Evolutionary conservation across 163 green algal genomes (phyloP), one percentile per base, ranked within the genome.

Genomic region (Coccomyxa subellipsoidea): DNA sequence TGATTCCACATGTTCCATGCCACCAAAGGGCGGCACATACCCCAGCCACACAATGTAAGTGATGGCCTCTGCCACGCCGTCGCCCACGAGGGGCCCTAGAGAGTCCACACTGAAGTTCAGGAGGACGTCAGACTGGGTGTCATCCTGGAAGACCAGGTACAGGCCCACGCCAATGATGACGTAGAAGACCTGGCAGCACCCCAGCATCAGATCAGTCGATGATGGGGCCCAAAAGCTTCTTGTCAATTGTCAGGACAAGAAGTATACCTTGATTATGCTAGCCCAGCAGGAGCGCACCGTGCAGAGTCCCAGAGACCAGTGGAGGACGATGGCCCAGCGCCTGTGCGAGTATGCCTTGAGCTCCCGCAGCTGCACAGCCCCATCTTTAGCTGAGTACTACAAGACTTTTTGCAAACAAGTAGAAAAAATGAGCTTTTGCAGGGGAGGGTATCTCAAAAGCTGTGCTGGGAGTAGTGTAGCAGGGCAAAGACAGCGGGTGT

Each of bases 111-210:
- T 82, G 35, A 66, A 77, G 35, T 82, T 77, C 34, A 76, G 59
- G 47, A 82, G 78, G 31, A 82, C 78, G 37, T 82, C 78, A 34
- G 54, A 69, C 54, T 77, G 54, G 0, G 37, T 38, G 21, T 36
- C 32, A 21, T n/a, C 25, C 23, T 37, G 40, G 38, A 82, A 82
- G 3, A 82, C 54, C 6, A 66, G 35, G 27, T 76, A 82, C n/a
- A n/a, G 29, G 35, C 78, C 78, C 54, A 82, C 59, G 23, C 40
- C 34, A 39, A 82, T 82, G 54, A 82, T 25, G 1, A 69, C 18
- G 54, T 77, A 82, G 8, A 82, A 25, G 35, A 39, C 23, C 71
- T 78, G 34, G 1, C 18, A 75, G 69, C 4, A 75, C n/a, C n/a
- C n/a, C n/a, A n/a, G n/a, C n/a, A n/a, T n/a, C n/a, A n/a, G n/a